These are phyloP conservation scores for Warburgia ugandensis DNA, from an alignment of 164 flowering plant species.

Conservation along the genomic window DNA sequence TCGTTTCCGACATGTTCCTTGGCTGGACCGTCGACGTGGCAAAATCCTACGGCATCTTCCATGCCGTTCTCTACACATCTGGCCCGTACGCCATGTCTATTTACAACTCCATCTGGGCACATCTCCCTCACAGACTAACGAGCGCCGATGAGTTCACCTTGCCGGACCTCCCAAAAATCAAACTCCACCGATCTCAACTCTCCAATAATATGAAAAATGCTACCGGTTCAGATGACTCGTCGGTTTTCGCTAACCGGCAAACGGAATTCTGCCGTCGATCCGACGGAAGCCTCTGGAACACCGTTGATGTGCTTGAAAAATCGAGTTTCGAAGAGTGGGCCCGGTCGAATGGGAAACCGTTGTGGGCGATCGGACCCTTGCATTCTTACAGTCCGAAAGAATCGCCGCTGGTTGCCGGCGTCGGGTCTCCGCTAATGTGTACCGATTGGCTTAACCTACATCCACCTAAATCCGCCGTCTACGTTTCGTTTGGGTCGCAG, in stretches of 20 bases:
- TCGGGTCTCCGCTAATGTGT: not conserved
- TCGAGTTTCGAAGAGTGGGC: not conserved
- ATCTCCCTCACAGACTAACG: slow-evolving; percentile 2
- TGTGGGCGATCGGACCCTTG: slow-evolving; percentile 17
- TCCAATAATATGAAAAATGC: not conserved
- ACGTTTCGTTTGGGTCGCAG: slow-evolving; percentile 26
- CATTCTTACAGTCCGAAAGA: not conserved
- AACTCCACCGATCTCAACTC: slow-evolving; percentile 5
- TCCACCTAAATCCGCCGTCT: slow-evolving; percentile 6
- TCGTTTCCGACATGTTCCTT: slow-evolving; percentile 15
- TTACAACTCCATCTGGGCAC: slow-evolving; percentile 6
- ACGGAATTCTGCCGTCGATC: not conserved
- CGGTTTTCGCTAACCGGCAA: not conserved
- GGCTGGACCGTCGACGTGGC: slow-evolving; percentile 9
- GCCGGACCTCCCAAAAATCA: slow-evolving; percentile 9
- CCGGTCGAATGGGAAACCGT: not conserved
- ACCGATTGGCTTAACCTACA: slow-evolving; percentile 12
- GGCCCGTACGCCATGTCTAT: slow-evolving; percentile 11
- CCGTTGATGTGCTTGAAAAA: slow-evolving; percentile 8
- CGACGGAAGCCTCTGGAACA: slow-evolving; percentile 6
- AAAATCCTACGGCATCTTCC: slow-evolving; percentile 1
- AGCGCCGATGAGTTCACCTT: slow-evolving; percentile 7
- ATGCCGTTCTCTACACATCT: slow-evolving; percentile 11
- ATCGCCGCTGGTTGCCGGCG: not conserved
- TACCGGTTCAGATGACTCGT: not conserved